A percentile compares a stretch with the other conserved stretches of the same genome.
Conservation (phyloP, 1,139 yeast genomes). For the Yamadazyma aaseri region DNA sequence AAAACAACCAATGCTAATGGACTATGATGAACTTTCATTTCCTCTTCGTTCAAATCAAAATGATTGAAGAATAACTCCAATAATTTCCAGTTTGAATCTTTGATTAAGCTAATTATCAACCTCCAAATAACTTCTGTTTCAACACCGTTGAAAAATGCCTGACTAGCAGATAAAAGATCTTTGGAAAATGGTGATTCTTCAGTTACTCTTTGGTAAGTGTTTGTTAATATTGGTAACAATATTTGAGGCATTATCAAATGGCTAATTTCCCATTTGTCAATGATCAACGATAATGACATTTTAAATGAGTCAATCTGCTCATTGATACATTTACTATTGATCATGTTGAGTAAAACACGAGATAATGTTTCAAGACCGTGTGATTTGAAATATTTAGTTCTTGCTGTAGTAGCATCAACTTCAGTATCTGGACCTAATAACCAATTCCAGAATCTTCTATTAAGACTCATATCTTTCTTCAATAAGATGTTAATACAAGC, state of each 20-base stretch:
- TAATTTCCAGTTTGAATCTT: constrained; percentile 33
- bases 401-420: constrained; percentile 15
- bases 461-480: constrained; percentile 87
- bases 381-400: constrained; percentile 51
- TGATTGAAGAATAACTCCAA: constrained; percentile 58
- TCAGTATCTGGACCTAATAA: constrained; percentile 68
- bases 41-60: constrained; percentile 82
- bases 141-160: constrained; percentile 77
- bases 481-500: constrained; percentile 69
- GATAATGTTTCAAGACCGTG: constrained; percentile 54
- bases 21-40: constrained; percentile 71
- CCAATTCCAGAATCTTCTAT: constrained; percentile 92
- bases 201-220: constrained; percentile 21
- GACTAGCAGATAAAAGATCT: constrained; percentile 57
- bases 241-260: constrained; percentile 65
- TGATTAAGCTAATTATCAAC: constrained; percentile 36
- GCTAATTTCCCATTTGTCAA: constrained; percentile 96
- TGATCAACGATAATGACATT: constrained; percentile 61
- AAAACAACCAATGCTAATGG: constrained; percentile 64
- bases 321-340: constrained; percentile 28
- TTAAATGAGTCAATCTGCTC: constrained; percentile 53
- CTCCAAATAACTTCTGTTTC: constrained; percentile 81
- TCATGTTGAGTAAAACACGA: constrained; percentile 50
- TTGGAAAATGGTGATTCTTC: constrained; percentile 15
- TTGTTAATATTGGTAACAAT: constrained; percentile 59